These are phyloP conservation scores for Sporothrix dimorphospora DNA, from an alignment of 2,329 filamentous ascomycete genomes.

Conservation along the genomic window DNA sequence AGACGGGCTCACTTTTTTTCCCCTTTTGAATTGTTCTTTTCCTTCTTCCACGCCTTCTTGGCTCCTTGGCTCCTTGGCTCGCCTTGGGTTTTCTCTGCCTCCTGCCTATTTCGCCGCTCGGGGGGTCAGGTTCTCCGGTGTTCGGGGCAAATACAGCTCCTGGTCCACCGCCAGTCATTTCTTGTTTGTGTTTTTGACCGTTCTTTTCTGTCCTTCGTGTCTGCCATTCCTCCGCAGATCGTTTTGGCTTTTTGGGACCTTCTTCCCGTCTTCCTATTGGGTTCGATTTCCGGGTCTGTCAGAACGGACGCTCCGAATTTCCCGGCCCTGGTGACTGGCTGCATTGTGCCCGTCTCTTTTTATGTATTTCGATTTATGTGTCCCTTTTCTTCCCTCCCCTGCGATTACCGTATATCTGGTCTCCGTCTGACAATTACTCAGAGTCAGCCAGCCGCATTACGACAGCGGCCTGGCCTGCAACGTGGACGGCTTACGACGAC, in stretches of 20 bases:
- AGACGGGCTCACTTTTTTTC: not conserved
- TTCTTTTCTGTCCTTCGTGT: not conserved
- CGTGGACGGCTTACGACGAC: not conserved
- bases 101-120: not conserved
- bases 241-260: not conserved
- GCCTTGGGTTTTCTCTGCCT: not conserved
- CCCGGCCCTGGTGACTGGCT: not conserved
- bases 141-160: not conserved
- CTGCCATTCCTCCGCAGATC: not conserved
- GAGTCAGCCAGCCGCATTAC: not conserved
- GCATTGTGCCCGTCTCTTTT: not conserved
- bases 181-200: not conserved
- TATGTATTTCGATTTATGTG: not conserved
- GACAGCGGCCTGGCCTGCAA: not conserved
- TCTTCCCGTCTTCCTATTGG: not conserved
- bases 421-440: not conserved
- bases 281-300: not conserved
- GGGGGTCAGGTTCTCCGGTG: slow-evolving; percentile 5
- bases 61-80: slow-evolving; percentile 10
- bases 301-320: not conserved
- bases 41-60: slow-evolving; percentile 9
- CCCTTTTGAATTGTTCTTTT: not conserved
- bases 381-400: not conserved
- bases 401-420: not conserved
- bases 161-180: not conserved